phyloP scores from a whole-genome alignment of 495 filamentous ascomycete genomes.

The Achaetomiella virescens region DNA sequence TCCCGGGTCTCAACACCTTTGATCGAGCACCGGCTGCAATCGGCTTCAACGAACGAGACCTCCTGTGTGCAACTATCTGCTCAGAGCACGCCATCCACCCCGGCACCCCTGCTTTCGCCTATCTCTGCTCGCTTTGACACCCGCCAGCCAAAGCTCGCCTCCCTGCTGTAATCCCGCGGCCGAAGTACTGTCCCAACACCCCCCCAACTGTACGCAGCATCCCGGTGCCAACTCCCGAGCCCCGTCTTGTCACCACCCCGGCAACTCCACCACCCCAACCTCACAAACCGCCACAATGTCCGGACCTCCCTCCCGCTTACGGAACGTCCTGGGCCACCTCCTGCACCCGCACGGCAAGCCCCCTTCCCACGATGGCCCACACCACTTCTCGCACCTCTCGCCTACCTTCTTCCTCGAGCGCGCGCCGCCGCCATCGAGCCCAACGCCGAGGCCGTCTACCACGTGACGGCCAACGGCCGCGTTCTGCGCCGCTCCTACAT shows the following conservation, averaged over 20 bases:
- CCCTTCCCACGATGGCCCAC: conserved; percentile 37
- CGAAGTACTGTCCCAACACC: too few species aligned
- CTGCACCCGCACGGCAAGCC: conserved; percentile 33
- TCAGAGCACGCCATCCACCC: too few species aligned
- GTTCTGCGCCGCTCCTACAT: conserved; percentile 65
- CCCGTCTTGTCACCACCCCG: not conserved
- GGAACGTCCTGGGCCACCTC: conserved; percentile 58
- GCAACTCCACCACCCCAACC: not conserved
- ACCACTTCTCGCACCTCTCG: conserved; percentile 73
- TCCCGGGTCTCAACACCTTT: too few species aligned
- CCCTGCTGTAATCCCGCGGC: too few species aligned
- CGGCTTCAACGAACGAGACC: too few species aligned
- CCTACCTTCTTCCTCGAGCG: conserved; percentile 86
- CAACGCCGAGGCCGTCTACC: conserved; percentile 78
- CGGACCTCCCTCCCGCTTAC: conserved; percentile 41
- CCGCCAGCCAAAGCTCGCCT: too few species aligned
- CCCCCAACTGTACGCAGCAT: not conserved
- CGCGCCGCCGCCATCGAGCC: conserved; percentile 88
- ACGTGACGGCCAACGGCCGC: conserved; percentile 73
- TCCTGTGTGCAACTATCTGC: too few species aligned
- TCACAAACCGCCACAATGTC: conserved; percentile 33
- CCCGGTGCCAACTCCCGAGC: not conserved
- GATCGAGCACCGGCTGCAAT: too few species aligned
- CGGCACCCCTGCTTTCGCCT: too few species aligned
- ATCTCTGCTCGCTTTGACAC: too few species aligned